Evolutionary conservation across 495 filamentous ascomycete species (phyloP).

Genomic region (Hypomontagnella monticulosa): DNA sequence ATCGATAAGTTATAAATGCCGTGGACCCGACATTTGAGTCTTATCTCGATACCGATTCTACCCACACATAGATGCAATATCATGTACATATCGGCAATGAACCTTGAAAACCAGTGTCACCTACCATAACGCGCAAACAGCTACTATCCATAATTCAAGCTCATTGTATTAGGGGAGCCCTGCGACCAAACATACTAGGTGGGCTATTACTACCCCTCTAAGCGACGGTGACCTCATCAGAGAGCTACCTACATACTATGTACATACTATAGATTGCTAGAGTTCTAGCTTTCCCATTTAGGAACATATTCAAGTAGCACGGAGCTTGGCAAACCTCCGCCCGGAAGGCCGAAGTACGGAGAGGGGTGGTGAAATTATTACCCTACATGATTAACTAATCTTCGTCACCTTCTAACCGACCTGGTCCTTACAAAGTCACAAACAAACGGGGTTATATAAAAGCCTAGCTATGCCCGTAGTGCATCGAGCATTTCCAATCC

Average conservation of each 20-base stretch:
- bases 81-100: not conserved
- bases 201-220: not conserved
- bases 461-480: constrained; percentile 28
- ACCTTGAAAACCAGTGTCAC: constrained; percentile 2
- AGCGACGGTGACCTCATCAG: constrained; percentile 11
- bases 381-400: constrained; percentile 33
- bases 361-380: constrained; percentile 2
- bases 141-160: not conserved
- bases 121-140: constrained; percentile 16
- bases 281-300: constrained; percentile 13
- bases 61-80: no score
- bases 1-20: no score
- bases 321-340: constrained; percentile 22
- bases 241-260: constrained; percentile 2
- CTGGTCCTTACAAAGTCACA: constrained; percentile 10
- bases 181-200: not conserved
- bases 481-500: constrained; percentile 31
- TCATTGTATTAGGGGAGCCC: not conserved
- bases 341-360: constrained; percentile 38
- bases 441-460: constrained; percentile 13
- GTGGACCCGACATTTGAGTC: no score
- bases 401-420: constrained; percentile 19
- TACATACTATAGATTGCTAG: no score
- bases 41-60: no score
- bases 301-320: constrained; percentile 21